Base-by-base conservation (phyloP, 1,139 yeast species). In the Scheffersomyces illinoinensis region DNA sequence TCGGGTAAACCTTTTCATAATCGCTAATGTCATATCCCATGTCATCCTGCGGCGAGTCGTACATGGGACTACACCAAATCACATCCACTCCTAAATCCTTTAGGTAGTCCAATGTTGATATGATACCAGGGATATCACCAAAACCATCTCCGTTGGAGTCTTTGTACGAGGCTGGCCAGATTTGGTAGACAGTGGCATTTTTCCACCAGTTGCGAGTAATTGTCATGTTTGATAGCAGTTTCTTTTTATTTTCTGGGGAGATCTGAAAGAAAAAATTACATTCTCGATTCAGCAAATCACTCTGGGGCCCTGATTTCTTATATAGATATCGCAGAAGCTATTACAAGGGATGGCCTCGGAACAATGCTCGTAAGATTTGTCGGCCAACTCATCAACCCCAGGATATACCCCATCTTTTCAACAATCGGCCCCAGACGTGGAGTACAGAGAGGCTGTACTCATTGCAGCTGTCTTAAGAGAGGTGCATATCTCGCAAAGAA, bases 21-120 rank as follows among this genome's bases (percentile, higher is more conserved):
- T 85, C 82, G 50, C 83, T 73, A 63, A 85, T 83, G 66, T 85
- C 89, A 68, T 85, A 85, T 1, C 89, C 89, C 89, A 85, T 85
- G 66, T 85, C 89, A 53, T 82, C 83, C 66, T 83, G 85, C 3
- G 89, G 89, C 2, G 87, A 82, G 62, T 83, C 85, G 70, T 78
- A 85, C 76, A 83, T 81, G 49, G 89, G 89, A 39, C 84, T 81
- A 59, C 85, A 71, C 89, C 89, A 85, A 51, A 85, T 73, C 47
- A 83, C 76, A 61, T 84, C 87, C 23, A 77, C 76, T 1, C 89
- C 89, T 53, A 85, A 74, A 21, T 72, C 71, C 66, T 83, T 78
- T 66, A 85, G 69, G 68, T 85, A 83, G 70, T 84, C 87, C 59
- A 85, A 75, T 46, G 81, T 78, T 47, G 82, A 76, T 59, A 81